Evolutionary conservation across 148 eudicot genomes (phyloP).

Genomic region (Heliosperma pusillum): DNA sequence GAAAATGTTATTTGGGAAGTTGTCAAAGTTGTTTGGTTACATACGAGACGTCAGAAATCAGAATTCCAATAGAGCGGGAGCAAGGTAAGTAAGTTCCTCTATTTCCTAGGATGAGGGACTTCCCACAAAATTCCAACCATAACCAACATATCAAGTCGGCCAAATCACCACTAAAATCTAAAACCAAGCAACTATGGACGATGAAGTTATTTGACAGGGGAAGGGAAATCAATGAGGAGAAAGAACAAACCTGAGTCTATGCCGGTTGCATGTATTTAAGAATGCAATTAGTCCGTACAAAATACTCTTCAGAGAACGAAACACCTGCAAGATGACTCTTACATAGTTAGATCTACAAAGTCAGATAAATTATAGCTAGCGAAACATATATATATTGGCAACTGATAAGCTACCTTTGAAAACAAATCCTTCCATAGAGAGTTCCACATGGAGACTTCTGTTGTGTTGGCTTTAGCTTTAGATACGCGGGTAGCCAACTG

Average conservation of each 20-base stretch:
- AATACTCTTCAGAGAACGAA: slow-evolving; percentile 71
- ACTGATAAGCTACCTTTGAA: slow-evolving; percentile 54
- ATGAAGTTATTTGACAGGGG: neutral
- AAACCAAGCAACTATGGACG: neutral
- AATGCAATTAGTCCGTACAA: slow-evolving; percentile 71
- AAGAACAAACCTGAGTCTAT: slow-evolving; percentile 66
- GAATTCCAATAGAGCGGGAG: neutral
- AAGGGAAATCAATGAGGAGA: neutral
- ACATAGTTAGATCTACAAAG: neutral
- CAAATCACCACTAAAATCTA: too few species aligned
- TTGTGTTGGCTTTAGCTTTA: slow-evolving; percentile 52
- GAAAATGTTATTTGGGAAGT: neutral
- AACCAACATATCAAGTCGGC: too few species aligned
- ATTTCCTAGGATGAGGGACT: neutral
- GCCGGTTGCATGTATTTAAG: slow-evolving; percentile 79
- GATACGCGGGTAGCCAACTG: slow-evolving; percentile 30
- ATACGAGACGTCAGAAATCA: neutral
- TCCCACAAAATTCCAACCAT: neutral
- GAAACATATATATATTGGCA: neutral
- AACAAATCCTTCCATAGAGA: slow-evolving; percentile 85
- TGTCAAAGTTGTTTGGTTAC: neutral
- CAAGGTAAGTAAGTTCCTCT: neutral
- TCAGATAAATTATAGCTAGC: slow-evolving; percentile 1
- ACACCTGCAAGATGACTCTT: slow-evolving; percentile 44
- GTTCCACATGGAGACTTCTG: slow-evolving; percentile 70